Evolutionary conservation across 371 early-diverging fungal species (phyloP).

Genomic region (Lichtheimia ornata): DNA sequence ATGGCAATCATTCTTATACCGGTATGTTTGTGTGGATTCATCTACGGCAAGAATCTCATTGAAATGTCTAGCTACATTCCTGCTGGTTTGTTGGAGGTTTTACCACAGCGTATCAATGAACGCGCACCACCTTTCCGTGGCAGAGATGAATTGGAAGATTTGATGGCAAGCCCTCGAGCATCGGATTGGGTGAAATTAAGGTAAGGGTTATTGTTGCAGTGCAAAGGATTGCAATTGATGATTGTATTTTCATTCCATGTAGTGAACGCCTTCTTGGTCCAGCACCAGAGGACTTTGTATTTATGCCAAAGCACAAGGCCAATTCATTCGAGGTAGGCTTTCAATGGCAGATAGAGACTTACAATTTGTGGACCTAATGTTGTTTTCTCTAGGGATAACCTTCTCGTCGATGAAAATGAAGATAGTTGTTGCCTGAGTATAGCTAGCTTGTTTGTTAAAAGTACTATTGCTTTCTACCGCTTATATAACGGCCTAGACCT

Average conservation of each 20-base stretch:
- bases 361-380: no score
- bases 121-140: conserved; percentile 88
- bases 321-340: conserved; percentile 73
- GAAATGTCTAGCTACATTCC: conserved; percentile 67
- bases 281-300: conserved; percentile 82
- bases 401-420: no score
- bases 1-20: conserved; percentile 86
- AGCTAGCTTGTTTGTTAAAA: no score
- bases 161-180: conserved; percentile 84
- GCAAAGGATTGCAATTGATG: neutral
- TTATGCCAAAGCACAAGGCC: conserved; percentile 92
- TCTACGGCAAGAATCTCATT: no score
- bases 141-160: conserved; percentile 90
- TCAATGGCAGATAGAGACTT: no score
- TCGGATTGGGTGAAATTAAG: conserved; percentile 91
- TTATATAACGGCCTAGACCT: no score
- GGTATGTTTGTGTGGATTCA: conserved; percentile 25
- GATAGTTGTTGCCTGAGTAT: no score
- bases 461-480: no score
- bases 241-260: conserved; percentile 5
- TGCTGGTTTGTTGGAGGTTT: conserved; percentile 87
- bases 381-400: no score
- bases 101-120: conserved; percentile 91
- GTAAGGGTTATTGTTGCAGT: conserved; percentile 18
- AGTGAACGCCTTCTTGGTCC: conserved; percentile 83